These are phyloP conservation scores for Artomyces pyxidatus DNA, from an alignment of 768 basidiomycete genomes.

Conservation along the genomic window DNA sequence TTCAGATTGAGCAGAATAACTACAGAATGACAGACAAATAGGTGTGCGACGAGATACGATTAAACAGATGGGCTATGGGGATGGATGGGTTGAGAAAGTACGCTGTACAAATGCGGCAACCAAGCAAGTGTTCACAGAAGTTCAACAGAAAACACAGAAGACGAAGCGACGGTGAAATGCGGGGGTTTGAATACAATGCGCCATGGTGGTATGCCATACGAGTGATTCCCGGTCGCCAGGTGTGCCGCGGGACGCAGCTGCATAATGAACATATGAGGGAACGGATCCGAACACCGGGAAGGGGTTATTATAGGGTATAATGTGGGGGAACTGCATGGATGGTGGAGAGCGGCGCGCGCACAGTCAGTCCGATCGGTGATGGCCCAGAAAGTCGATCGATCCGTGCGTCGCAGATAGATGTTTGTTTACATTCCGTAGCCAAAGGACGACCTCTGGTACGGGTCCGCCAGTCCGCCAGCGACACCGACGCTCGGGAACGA, in stretches of 20 bases:
- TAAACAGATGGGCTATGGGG: conserved; percentile 46
- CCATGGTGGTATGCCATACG: conserved; percentile 28
- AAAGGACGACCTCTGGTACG: conserved; percentile 67
- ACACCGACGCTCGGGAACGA: conserved; percentile 38
- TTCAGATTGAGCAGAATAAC: conserved; percentile 40
- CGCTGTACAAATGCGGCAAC: conserved; percentile 27
- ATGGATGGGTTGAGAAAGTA: conserved; percentile 21
- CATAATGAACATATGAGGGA: conserved; percentile 19
- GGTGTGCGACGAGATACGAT: conserved; percentile 53
- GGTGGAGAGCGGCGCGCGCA: conserved; percentile 2
- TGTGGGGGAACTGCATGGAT: conserved; percentile 8
- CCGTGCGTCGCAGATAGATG: conserved; percentile 11
- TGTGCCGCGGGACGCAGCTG: conserved; percentile 15
- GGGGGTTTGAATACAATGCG: conserved; percentile 31
- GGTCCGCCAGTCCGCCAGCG: conserved; percentile 54
- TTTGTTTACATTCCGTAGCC: conserved; percentile 71
- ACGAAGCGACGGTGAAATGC: conserved; percentile 22
- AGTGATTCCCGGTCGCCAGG: conserved; percentile 21
- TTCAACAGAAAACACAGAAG: conserved; percentile 25
- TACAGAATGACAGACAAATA: conserved; percentile 67
- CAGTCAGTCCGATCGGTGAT: no score
- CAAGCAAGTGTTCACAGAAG: conserved; percentile 22
- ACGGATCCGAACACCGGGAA: conserved; percentile 3
- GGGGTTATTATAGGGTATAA: conserved; percentile 18
- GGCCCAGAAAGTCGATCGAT: conserved; percentile 3